phyloP scores from a whole-genome alignment of 73 alveolate species.

The Halteria grandinella region DNA sequence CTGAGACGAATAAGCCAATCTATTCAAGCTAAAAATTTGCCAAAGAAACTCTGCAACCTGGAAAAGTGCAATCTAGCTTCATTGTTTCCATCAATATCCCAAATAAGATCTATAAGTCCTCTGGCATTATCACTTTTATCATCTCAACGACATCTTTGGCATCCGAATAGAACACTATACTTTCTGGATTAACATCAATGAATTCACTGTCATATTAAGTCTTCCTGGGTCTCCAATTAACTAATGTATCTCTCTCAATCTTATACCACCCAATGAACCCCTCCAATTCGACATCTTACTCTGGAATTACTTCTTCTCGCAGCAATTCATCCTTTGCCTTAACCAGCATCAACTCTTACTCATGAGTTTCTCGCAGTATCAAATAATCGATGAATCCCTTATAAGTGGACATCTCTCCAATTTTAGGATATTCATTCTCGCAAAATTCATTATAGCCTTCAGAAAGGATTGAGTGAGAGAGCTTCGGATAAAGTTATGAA shows the following conservation, averaged over 20 bases:
- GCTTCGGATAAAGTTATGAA: background rate
- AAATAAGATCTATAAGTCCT: background rate
- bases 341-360: constrained; percentile 3
- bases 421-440: constrained; percentile 23
- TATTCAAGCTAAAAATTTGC: background rate
- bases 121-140: background rate
- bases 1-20: background rate
- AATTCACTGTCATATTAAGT: constrained; percentile 13
- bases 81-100: background rate
- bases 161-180: constrained; percentile 27
- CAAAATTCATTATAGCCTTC: constrained; percentile 11
- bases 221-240: constrained; percentile 21
- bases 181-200: constrained; percentile 15
- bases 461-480: too few relatives aligned
- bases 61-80: background rate
- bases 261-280: background rate
- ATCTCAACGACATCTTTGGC: constrained; percentile 17
- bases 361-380: background rate
- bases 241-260: background rate
- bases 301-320: too few relatives aligned
- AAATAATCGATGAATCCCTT: constrained; percentile 20
- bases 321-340: constrained; percentile 6
- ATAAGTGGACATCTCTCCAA: constrained; percentile 18
- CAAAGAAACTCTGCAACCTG: background rate
- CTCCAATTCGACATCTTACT: background rate